These are phyloP conservation scores for Cornus controversa DNA, from an alignment of 148 eudicot species.

Conservation along the genomic window DNA sequence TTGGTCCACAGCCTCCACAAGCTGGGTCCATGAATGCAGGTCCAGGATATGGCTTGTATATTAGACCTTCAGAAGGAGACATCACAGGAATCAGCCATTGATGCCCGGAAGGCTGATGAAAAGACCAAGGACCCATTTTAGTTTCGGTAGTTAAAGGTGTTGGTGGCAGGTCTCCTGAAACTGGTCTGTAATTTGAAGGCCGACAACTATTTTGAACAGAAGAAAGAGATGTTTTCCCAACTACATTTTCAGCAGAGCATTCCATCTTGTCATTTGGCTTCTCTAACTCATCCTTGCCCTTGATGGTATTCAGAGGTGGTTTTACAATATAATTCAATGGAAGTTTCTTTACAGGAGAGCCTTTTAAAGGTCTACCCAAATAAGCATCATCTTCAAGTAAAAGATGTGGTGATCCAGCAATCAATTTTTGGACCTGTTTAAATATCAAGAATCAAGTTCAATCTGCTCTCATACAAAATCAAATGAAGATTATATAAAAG, in stretches of 20 bases:
- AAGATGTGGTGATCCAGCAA: constrained; percentile 80
- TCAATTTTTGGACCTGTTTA: constrained; percentile 77
- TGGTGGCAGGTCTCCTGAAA: constrained; percentile 21
- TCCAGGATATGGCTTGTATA: constrained; percentile 86
- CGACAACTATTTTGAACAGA: constrained; percentile 42
- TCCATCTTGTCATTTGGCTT: constrained; percentile 42
- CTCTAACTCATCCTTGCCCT: constrained; percentile 40
- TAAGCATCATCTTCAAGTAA: constrained; percentile 50
- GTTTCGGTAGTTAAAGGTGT: constrained; percentile 36
- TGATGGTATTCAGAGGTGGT: constrained; percentile 27
- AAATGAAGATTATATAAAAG: neutral
- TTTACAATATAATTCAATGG: constrained; percentile 45
- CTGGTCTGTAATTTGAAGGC: constrained; percentile 29
- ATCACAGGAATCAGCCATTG: constrained; percentile 91
- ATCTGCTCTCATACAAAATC: neutral
- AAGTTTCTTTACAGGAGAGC: constrained; percentile 40
- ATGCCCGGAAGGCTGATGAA: constrained; percentile 58
- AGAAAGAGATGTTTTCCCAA: constrained; percentile 37
- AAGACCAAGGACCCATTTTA: constrained; percentile 43
- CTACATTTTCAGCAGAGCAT: constrained; percentile 62
- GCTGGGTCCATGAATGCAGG: constrained; percentile 46
- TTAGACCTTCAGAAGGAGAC: constrained; percentile 93
- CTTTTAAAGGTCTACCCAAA: constrained; percentile 43
- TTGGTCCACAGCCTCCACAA: constrained; percentile 45
- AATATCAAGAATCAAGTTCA: constrained; percentile 11